These are phyloP conservation scores for Xylogone sp. DNA, from an alignment of 2,329 filamentous ascomycete genomes.

Conservation along the genomic window DNA sequence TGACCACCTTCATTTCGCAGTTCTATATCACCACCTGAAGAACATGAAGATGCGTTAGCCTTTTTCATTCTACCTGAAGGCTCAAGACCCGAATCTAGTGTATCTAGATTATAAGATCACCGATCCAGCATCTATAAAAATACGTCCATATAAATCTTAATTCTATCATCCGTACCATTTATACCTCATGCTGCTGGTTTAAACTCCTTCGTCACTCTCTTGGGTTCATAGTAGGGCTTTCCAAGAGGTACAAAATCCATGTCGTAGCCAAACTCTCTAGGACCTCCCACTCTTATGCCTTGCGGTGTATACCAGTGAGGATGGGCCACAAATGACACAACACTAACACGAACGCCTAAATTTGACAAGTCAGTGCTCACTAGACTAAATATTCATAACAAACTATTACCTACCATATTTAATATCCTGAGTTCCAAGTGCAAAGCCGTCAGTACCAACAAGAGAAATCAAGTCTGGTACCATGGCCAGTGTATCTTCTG, in stretches of 20 bases:
- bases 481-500: conserved; percentile 31
- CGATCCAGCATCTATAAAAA: too few species aligned
- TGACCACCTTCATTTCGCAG: too few species aligned
- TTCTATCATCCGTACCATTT: neutral
- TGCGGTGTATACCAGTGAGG: neutral
- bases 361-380: neutral
- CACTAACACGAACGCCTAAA: neutral
- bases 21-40: too few species aligned
- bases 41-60: too few species aligned
- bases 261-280: conserved; percentile 2
- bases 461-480: conserved; percentile 43
- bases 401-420: neutral
- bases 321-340: conserved; percentile 1
- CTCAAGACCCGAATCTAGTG: too few species aligned
- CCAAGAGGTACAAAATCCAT: conserved; percentile 1
- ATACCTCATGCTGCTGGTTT: neutral
- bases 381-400: neutral
- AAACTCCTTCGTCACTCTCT: conserved; percentile 4
- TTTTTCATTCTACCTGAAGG: too few species aligned
- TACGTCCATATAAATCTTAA: neutral
- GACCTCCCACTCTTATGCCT: neutral
- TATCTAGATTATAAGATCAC: too few species aligned
- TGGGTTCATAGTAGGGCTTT: conserved; percentile 2
- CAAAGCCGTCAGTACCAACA: conserved; percentile 3
- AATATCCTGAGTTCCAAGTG: neutral